Conservation (phyloP, 2,329 filamentous ascomycete species). For the Ophiocordyceps unilateralis region DNA sequence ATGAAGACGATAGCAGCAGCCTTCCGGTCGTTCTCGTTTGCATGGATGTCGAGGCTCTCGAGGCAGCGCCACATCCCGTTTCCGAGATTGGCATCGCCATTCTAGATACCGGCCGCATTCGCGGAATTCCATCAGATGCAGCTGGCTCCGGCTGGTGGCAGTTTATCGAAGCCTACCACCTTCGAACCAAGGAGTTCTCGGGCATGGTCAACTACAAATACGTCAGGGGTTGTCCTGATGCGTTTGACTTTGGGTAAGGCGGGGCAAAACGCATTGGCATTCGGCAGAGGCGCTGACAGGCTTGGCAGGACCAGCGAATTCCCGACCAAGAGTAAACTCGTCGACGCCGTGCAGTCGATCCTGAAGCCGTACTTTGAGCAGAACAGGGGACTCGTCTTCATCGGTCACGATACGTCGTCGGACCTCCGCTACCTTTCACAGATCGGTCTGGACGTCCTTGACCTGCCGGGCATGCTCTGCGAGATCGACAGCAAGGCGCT, state of each 20-base stretch:
- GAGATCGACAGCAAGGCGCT: slow-evolving; percentile 57
- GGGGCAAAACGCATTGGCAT: neutral
- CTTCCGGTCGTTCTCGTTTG: slow-evolving; percentile 44
- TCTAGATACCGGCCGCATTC: slow-evolving; percentile 49
- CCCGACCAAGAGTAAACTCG: slow-evolving; percentile 16
- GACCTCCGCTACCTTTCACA: slow-evolving; percentile 53
- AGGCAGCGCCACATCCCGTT: slow-evolving; percentile 45
- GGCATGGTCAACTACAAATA: slow-evolving; percentile 50
- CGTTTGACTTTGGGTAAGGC: slow-evolving; percentile 59
- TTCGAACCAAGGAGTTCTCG: slow-evolving; percentile 55
- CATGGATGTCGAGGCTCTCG: slow-evolving; percentile 72
- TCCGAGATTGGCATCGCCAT: slow-evolving; percentile 78
- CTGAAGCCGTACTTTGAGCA: slow-evolving; percentile 14
- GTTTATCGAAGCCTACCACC: slow-evolving; percentile 53
- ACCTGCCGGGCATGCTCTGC: slow-evolving; percentile 37
- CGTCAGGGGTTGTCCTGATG: slow-evolving; percentile 54
- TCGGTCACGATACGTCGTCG: slow-evolving; percentile 54
- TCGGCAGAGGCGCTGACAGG: neutral
- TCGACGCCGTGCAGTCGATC: slow-evolving; percentile 16
- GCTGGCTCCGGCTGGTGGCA: slow-evolving; percentile 49
- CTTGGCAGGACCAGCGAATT: slow-evolving; percentile 23
- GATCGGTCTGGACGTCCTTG: slow-evolving; percentile 44
- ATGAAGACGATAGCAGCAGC: slow-evolving; percentile 1
- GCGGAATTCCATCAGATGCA: slow-evolving; percentile 37
- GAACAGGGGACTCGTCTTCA: slow-evolving; percentile 45